These are phyloP conservation scores for Fusarium aywerte DNA, from an alignment of 2,329 filamentous ascomycete genomes.

Conservation along the genomic window DNA sequence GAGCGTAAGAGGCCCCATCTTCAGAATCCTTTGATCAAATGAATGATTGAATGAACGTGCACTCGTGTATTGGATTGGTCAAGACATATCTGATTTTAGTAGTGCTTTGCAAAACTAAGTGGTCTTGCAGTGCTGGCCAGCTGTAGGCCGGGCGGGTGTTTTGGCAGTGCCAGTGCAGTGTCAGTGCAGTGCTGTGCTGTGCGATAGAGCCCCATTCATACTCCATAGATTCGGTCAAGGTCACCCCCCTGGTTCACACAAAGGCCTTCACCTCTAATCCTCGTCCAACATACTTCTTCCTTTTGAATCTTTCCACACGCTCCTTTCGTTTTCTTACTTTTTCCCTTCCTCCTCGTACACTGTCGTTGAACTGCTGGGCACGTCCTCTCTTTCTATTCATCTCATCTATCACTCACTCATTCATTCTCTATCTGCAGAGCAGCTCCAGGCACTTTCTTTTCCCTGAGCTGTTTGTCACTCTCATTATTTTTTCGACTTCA, in stretches of 20 bases:
- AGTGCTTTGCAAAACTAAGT: not conserved
- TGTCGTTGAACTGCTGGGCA: conserved; percentile 48
- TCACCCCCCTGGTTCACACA: conserved; percentile 34
- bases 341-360: conserved; percentile 24
- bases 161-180: not conserved
- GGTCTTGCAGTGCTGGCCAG: not conserved
- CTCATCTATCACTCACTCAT: conserved; percentile 12
- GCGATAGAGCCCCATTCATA: not conserved
- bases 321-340: conserved; percentile 26
- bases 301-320: conserved; percentile 38
- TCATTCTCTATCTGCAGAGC: conserved; percentile 31
- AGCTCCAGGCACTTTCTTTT: conserved; percentile 33
- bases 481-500: conserved; percentile 39
- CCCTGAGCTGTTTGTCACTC: conserved; percentile 46
- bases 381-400: conserved; percentile 48
- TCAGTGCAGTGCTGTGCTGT: not conserved
- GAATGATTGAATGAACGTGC: conserved; percentile 17
- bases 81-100: conserved; percentile 4
- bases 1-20: conserved; percentile 22
- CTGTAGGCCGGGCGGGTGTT: not conserved
- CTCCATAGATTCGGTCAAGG: conserved; percentile 16
- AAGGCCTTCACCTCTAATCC: conserved; percentile 35
- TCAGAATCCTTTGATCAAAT: conserved; percentile 29
- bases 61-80: conserved; percentile 4
- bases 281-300: conserved; percentile 39